Conservation (phyloP, 1,284 basidiomycete species). For the Marasmius fiardii region DNA sequence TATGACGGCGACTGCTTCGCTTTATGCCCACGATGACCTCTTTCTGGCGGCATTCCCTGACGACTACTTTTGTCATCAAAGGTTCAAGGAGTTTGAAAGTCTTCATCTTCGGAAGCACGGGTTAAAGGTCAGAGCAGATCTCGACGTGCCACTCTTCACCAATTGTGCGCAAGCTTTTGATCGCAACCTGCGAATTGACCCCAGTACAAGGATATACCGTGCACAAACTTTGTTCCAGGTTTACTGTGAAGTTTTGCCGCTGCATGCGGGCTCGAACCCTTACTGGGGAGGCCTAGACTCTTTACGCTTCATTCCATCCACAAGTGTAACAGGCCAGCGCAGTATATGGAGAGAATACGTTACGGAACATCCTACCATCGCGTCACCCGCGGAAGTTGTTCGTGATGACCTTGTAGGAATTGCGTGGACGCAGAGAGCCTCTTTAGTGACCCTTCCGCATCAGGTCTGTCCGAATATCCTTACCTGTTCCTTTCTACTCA, state of each 20-base stretch:
- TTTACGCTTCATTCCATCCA: slow-evolving; percentile 36
- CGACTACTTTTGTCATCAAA: not conserved
- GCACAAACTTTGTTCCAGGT: slow-evolving; percentile 29
- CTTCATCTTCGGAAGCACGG: slow-evolving; percentile 12
- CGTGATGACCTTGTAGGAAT: slow-evolving; percentile 31
- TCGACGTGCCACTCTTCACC: slow-evolving; percentile 30
- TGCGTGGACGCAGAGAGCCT: slow-evolving; percentile 42
- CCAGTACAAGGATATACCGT: slow-evolving; percentile 13
- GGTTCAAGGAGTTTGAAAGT: not conserved
- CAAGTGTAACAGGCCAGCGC: slow-evolving; percentile 13
- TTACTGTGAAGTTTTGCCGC: slow-evolving; percentile 31
- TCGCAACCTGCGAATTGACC: slow-evolving; percentile 10
- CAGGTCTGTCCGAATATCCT: not conserved
- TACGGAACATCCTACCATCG: slow-evolving; percentile 25
- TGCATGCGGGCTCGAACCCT: slow-evolving; percentile 16
- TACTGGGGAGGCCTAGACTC: slow-evolving; percentile 30
- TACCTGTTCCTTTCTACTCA: not conserved
- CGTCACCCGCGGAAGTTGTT: slow-evolving; percentile 34
- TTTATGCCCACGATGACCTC: not conserved
- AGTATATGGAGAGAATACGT: slow-evolving; percentile 18
- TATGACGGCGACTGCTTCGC: not conserved
- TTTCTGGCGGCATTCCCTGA: not conserved
- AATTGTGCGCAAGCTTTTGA: slow-evolving; percentile 28
- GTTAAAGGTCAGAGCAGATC: slow-evolving; percentile 22
- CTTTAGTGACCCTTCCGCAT: slow-evolving; percentile 26